phyloP scores from a whole-genome alignment of 306 rosid species.

The Hylodesmum podocarpum region DNA sequence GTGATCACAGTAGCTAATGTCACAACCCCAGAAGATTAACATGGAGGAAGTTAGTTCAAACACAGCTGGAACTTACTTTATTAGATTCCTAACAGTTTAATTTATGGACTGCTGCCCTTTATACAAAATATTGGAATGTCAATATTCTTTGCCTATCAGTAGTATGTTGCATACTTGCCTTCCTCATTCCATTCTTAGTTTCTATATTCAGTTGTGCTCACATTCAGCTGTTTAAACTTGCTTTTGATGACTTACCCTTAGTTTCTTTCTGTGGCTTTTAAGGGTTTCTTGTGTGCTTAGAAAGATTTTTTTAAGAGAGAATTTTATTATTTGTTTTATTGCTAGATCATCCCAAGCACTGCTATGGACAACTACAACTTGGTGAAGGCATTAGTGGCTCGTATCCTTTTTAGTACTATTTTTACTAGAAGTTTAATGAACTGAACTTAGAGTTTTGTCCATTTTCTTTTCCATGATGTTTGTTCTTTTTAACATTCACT shows the following conservation, averaged over 20 bases:
- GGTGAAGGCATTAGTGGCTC: conserved; percentile 83
- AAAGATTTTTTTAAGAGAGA: conserved; percentile 13
- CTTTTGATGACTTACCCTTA: conserved; percentile 4
- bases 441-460: conserved; percentile 1
- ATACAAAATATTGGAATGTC: not conserved
- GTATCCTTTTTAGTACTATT: conserved; percentile 55
- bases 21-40: not conserved
- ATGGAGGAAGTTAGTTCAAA: not conserved
- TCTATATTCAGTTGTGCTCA: not conserved
- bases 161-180: conserved; percentile 1
- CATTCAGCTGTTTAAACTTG: conserved; percentile 5
- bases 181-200: not conserved
- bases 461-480: conserved; percentile 24
- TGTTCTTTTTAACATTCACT: conserved; percentile 45
- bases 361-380: conserved; percentile 70
- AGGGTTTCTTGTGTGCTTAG: conserved; percentile 4
- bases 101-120: not conserved
- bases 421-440: conserved; percentile 12
- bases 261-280: conserved; percentile 4
- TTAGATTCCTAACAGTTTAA: not conserved
- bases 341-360: conserved; percentile 61
- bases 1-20: conserved; percentile 9
- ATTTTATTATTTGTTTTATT: conserved; percentile 21
- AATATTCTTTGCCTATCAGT: conserved; percentile 4
- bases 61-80: not conserved